phyloP scores from a whole-genome alignment of 108 stramenopile genomes.

The Hondaea fermentalgiana region DNA sequence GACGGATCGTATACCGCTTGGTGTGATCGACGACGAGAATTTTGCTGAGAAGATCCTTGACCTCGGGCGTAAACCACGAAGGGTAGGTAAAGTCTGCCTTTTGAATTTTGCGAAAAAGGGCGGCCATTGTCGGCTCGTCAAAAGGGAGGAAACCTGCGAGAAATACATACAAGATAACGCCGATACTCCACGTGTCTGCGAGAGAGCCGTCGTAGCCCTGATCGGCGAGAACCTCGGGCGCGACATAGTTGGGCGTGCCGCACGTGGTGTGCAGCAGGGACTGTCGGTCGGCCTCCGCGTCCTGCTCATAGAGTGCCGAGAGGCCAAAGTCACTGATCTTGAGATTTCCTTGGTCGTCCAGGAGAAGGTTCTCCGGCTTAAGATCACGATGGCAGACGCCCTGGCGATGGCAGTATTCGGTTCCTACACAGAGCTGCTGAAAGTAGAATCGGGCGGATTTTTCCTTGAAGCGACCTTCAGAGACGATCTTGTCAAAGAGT shows the following conservation, averaged over 20 bases:
- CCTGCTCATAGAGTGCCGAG: conserved; percentile 57
- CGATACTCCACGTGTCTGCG: conserved; percentile 59
- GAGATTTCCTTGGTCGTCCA: conserved; percentile 54
- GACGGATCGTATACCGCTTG: conserved; percentile 30
- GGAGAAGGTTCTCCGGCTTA: conserved; percentile 66
- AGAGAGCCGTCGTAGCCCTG: conserved; percentile 69
- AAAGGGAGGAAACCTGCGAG: conserved; percentile 69
- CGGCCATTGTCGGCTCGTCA: conserved; percentile 59
- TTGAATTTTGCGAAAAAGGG: conserved; percentile 64
- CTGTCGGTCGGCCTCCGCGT: conserved; percentile 33
- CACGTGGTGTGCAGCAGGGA: conserved; percentile 62
- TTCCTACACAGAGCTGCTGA: conserved; percentile 63
- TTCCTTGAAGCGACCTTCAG: conserved; percentile 56
- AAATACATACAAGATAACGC: conserved; percentile 71
- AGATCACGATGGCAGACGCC: conserved; percentile 64
- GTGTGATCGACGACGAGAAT: conserved; percentile 63
- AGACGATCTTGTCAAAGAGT: conserved; percentile 69
- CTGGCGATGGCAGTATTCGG: conserved; percentile 61
- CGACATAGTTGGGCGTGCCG: conserved; percentile 74
- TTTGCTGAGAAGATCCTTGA: conserved; percentile 53
- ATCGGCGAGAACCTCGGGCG: conserved; percentile 63
- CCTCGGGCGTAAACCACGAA: conserved; percentile 43
- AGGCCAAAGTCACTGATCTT: conserved; percentile 78
- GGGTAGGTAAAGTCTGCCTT: conserved; percentile 59
- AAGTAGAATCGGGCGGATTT: conserved; percentile 66